Evolutionary conservation across 2,329 filamentous ascomycete species (phyloP).

Genomic region (Tolypocladium capitatum): DNA sequence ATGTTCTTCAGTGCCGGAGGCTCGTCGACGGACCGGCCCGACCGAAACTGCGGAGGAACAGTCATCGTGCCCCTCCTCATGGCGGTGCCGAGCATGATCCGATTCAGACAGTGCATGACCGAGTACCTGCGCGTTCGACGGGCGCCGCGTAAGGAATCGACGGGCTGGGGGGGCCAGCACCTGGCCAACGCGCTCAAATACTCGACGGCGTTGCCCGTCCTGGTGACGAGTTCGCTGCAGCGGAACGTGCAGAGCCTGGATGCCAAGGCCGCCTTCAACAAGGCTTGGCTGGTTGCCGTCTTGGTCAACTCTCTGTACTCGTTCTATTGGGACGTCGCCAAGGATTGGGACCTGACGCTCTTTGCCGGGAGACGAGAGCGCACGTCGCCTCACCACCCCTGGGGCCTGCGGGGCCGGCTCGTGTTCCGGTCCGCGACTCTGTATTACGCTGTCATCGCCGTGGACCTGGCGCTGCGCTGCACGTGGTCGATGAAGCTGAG

Average conservation of each 20-base stretch:
- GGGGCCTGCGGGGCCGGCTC: slow-evolving; percentile 62
- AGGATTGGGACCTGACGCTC: slow-evolving; percentile 90
- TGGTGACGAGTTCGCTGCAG: slow-evolving; percentile 65
- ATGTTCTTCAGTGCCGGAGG: slow-evolving; percentile 69
- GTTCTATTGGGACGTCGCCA: slow-evolving; percentile 97
- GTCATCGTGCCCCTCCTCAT: slow-evolving; percentile 77
- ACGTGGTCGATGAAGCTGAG: slow-evolving; percentile 87
- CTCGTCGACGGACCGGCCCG: slow-evolving; percentile 66
- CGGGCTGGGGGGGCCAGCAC: slow-evolving; percentile 72
- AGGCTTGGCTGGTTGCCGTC: slow-evolving; percentile 57
- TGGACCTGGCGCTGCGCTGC: slow-evolving; percentile 73
- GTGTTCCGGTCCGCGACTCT: slow-evolving; percentile 58
- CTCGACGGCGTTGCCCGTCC: slow-evolving; percentile 83
- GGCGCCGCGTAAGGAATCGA: slow-evolving; percentile 37
- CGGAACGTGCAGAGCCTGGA: slow-evolving; percentile 38
- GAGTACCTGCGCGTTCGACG: slow-evolving; percentile 65
- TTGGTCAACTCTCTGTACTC: slow-evolving; percentile 79
- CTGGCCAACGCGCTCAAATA: slow-evolving; percentile 93
- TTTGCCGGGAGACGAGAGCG: slow-evolving; percentile 49
- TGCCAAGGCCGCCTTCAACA: slow-evolving; percentile 31
- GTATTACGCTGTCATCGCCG: slow-evolving; percentile 69
- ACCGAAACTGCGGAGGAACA: slow-evolving; percentile 67
- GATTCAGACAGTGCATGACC: slow-evolving; percentile 80
- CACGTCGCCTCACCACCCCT: slow-evolving; percentile 53
- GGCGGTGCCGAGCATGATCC: slow-evolving; percentile 69